Evolutionary conservation across 148 eudicot species (phyloP).

Genomic region (Chenopodium suecicum): DNA sequence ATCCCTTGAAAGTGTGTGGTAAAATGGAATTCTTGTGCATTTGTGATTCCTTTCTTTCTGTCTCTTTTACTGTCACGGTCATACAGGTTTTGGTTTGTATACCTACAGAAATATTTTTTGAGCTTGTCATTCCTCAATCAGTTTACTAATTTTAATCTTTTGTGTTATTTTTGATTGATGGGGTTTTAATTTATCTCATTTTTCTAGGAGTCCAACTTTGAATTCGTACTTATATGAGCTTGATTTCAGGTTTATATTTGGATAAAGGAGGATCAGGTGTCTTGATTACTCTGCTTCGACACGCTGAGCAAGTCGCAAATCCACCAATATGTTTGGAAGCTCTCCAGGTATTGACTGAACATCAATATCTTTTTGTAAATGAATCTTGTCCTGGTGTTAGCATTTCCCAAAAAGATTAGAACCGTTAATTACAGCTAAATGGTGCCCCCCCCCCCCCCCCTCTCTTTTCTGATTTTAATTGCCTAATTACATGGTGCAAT

Average conservation of each 20-base stretch:
- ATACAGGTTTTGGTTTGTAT: not conserved
- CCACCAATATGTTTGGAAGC: constrained; percentile 72
- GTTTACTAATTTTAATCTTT: not conserved
- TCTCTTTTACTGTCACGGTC: not conserved
- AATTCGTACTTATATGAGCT: not conserved
- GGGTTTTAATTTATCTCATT: not conserved
- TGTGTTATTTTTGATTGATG: not conserved
- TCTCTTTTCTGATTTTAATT: not conserved
- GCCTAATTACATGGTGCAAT: not conserved
- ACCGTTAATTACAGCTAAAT: not conserved
- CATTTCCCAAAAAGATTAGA: not conserved
- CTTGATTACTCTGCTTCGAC: constrained; percentile 56
- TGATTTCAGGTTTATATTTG: constrained; percentile 24
- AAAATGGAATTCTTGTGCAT: not conserved
- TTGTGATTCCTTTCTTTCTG: not conserved
- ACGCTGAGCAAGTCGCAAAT: constrained; percentile 51
- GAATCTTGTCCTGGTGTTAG: not conserved
- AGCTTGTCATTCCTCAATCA: not conserved
- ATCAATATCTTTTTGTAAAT: not conserved
- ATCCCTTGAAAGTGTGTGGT: not conserved
- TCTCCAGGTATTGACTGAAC: constrained; percentile 69
- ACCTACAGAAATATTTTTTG: not conserved
- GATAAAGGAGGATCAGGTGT: constrained; percentile 52
- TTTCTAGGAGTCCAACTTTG: not conserved
- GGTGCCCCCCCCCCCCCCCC: not conserved